Percentiles rank a stretch among this genome's conserved stretches.
Conservation (phyloP, 257 asterid species). For the Paulownia fortunei region DNA sequence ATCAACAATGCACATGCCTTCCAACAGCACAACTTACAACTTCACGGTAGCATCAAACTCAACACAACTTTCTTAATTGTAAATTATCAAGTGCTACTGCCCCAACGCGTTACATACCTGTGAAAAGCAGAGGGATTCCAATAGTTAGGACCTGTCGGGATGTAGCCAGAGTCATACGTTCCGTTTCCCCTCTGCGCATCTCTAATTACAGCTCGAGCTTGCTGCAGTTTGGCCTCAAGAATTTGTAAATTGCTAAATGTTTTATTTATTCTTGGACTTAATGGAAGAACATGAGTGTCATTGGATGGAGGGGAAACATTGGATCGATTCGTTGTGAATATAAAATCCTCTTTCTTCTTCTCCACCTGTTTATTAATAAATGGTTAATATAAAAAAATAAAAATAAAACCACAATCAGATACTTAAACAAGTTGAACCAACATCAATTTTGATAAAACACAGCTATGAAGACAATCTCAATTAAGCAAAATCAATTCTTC, state of each 20-base stretch:
- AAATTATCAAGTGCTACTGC: neutral
- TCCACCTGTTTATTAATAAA: slow-evolving; percentile 35
- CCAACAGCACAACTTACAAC: neutral
- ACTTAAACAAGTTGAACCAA: neutral
- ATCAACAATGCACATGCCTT: neutral
- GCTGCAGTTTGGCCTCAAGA: slow-evolving; percentile 66
- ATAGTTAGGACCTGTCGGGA: slow-evolving; percentile 76
- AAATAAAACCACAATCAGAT: neutral
- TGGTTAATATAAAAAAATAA: slow-evolving; percentile 5
- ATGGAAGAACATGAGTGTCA: slow-evolving; percentile 43
- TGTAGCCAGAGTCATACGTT: slow-evolving; percentile 58
- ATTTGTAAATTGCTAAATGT: slow-evolving; percentile 50
- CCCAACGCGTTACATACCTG: slow-evolving; percentile 40
- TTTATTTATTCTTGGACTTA: slow-evolving; percentile 37
- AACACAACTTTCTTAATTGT: neutral
- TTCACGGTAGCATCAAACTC: neutral
- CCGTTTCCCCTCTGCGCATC: slow-evolving; percentile 42
- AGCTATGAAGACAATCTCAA: neutral
- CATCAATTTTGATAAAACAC: neutral
- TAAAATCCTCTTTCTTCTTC: slow-evolving; percentile 32
- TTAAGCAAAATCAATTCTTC: neutral
- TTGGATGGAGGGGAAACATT: slow-evolving; percentile 36
- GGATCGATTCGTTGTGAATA: slow-evolving; percentile 36
- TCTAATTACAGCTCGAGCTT: slow-evolving; percentile 66
- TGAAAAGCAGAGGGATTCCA: slow-evolving; percentile 79